These are phyloP conservation scores for Carex arenaria DNA, from an alignment of 202 grass and related monocot species.

Conservation along the genomic window DNA sequence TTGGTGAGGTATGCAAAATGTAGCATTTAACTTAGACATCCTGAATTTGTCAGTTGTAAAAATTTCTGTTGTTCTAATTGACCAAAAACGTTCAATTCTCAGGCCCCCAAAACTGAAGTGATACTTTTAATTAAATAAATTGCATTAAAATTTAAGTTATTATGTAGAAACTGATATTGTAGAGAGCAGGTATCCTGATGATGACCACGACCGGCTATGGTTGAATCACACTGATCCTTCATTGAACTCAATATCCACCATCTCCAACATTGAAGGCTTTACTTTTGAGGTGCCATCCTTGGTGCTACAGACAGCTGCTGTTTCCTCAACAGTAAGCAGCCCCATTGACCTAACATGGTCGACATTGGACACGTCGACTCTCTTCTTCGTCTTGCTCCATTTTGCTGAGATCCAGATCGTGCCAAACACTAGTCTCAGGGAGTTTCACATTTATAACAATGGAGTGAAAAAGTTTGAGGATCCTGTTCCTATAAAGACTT, in stretches of 20 bases:
- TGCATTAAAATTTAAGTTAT: not conserved
- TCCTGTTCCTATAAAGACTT: not conserved
- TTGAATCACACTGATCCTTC: not conserved
- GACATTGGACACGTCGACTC: not conserved
- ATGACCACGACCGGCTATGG: not conserved
- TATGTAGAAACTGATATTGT: not conserved
- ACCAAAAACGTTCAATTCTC: not conserved
- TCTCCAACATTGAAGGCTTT: slow-evolving; percentile 5
- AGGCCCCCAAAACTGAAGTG: not conserved
- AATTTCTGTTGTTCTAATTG: not conserved
- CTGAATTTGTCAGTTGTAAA: not conserved
- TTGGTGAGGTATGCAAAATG: slow-evolving; percentile 15
- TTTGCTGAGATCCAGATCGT: slow-evolving; percentile 24
- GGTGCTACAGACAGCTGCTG: slow-evolving; percentile 31
- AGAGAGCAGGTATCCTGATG: not conserved
- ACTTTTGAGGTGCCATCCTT: slow-evolving; percentile 25
- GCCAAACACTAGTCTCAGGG: slow-evolving; percentile 12
- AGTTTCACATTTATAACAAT: slow-evolving; percentile 37
- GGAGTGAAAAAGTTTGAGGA: not conserved
- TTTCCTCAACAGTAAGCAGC: not conserved
- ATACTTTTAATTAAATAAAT: not conserved
- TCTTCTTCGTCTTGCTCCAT: slow-evolving; percentile 23
- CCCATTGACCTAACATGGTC: slow-evolving; percentile 16
- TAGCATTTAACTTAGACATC: not conserved
- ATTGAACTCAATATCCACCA: slow-evolving; percentile 21